Percentiles rank a stretch among this genome's conserved stretches.
Evolutionary conservation across 1,284 basidiomycete genomes (phyloP).

Genomic region (Puccinia polysora): DNA sequence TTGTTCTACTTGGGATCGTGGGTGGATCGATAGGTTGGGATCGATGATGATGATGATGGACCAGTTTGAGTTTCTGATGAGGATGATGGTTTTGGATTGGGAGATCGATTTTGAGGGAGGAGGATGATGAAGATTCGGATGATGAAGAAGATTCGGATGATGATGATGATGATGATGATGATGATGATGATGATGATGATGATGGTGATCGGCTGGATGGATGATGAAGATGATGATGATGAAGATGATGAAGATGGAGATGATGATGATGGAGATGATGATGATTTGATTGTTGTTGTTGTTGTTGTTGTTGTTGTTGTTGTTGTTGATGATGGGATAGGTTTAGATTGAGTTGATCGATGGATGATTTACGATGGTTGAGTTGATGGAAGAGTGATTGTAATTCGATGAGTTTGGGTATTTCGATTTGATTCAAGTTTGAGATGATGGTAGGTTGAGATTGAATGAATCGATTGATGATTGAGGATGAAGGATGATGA

Average conservation of each 20-base stretch:
- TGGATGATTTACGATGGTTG: background rate
- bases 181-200: background rate
- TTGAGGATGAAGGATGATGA: too few relatives aligned
- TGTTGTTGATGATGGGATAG: background rate
- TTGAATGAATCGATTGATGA: too few relatives aligned
- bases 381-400: background rate
- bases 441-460: background rate
- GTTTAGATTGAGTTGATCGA: background rate
- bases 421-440: conserved; percentile 1
- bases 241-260: background rate
- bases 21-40: background rate
- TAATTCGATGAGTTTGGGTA: conserved; percentile 7
- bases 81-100: background rate
- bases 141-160: background rate
- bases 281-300: too few relatives aligned
- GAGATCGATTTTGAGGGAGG: background rate
- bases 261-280: background rate
- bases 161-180: background rate
- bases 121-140: too few relatives aligned
- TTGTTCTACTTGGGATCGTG: background rate
- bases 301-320: background rate
- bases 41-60: background rate
- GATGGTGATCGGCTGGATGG: background rate
- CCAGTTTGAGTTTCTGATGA: background rate
- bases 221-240: background rate